phyloP scores from a whole-genome alignment of 2,329 filamentous ascomycete species.

The Alternaria panax region DNA sequence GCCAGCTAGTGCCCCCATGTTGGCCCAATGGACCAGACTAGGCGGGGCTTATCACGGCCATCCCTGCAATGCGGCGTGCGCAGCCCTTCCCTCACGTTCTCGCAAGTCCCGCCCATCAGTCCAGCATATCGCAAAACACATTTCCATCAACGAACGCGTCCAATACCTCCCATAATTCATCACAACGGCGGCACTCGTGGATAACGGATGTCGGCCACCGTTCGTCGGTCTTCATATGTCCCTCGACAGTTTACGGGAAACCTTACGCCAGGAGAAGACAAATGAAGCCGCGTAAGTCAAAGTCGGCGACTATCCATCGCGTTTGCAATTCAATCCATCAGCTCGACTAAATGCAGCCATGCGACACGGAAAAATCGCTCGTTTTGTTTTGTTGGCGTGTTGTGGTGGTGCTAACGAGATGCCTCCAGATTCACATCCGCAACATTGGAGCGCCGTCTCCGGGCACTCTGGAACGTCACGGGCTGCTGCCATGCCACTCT shows the following conservation, averaged over 20 bases:
- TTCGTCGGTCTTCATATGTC: slow-evolving; percentile 56
- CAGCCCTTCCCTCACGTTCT: slow-evolving; percentile 37
- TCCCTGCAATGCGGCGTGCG: slow-evolving; percentile 20
- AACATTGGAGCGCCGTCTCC: slow-evolving; percentile 75
- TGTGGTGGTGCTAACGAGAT: slow-evolving; percentile 51
- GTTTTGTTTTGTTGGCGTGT: slow-evolving; percentile 45
- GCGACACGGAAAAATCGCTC: slow-evolving; percentile 54
- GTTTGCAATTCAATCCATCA: slow-evolving; percentile 24
- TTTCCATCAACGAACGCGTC: slow-evolving; percentile 46
- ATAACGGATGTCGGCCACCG: slow-evolving; percentile 58
- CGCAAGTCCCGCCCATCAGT: slow-evolving; percentile 37
- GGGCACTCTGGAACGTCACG: slow-evolving; percentile 81
- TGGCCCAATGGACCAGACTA: slow-evolving; percentile 21
- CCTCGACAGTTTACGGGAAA: slow-evolving; percentile 55
- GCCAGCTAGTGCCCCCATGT: slow-evolving; percentile 2
- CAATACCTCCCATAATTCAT: slow-evolving; percentile 43
- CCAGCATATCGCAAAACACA: slow-evolving; percentile 39
- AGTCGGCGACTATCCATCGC: slow-evolving; percentile 13
- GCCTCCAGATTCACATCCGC: slow-evolving; percentile 74
- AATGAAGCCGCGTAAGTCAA: slow-evolving; percentile 56
- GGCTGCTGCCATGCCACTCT: slow-evolving; percentile 59
- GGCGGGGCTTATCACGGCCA: slow-evolving; percentile 35
- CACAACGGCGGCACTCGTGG: slow-evolving; percentile 52
- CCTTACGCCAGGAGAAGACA: slow-evolving; percentile 50
- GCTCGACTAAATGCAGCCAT: slow-evolving; percentile 32